Conservation (phyloP, 2,329 filamentous ascomycete species). For the Ceratocystiopsis brevicomis region DNA sequence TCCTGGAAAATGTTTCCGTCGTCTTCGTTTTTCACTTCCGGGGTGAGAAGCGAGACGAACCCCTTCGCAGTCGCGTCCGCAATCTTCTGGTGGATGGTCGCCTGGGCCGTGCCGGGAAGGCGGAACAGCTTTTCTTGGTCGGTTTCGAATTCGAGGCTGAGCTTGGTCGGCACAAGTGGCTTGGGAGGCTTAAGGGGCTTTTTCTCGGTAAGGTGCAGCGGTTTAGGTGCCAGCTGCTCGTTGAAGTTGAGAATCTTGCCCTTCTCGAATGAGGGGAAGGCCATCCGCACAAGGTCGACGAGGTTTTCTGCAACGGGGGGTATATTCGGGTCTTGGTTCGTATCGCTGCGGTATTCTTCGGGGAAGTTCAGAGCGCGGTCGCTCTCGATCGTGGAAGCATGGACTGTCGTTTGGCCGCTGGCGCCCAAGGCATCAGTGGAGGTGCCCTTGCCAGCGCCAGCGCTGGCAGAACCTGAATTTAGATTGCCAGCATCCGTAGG, state of each 20-base stretch:
- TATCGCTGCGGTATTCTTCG: constrained; percentile 23
- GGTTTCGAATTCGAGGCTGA: constrained; percentile 65
- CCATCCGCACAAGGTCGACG: constrained; percentile 56
- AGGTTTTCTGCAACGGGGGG: constrained; percentile 54
- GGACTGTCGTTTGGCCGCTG: neutral
- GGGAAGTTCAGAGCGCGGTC: constrained; percentile 22
- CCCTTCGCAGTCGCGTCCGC: constrained; percentile 31
- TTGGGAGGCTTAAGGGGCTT: constrained; percentile 63
- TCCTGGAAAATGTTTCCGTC: constrained; percentile 22
- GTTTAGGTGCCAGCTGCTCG: constrained; percentile 64
- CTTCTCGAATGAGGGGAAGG: constrained; percentile 66
- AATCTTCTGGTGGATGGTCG: constrained; percentile 35
- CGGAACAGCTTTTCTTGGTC: constrained; percentile 79
- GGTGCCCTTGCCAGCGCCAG: neutral
- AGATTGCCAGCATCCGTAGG: too few species aligned
- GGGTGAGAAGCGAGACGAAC: constrained; percentile 23
- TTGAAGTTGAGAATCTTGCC: constrained; percentile 62
- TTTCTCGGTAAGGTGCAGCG: constrained; percentile 61
- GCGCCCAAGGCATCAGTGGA: neutral
- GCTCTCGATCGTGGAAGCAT: constrained; percentile 12
- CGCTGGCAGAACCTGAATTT: neutral
- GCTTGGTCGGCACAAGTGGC: constrained; percentile 66
- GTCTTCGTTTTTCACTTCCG: constrained; percentile 21
- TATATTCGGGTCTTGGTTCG: constrained; percentile 42
- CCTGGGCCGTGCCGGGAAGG: constrained; percentile 41